Percentiles rank a stretch among this genome's conserved stretches.
Evolutionary conservation across 1,284 basidiomycete genomes (phyloP).

Genomic region (Rhodotorula sp.): DNA sequence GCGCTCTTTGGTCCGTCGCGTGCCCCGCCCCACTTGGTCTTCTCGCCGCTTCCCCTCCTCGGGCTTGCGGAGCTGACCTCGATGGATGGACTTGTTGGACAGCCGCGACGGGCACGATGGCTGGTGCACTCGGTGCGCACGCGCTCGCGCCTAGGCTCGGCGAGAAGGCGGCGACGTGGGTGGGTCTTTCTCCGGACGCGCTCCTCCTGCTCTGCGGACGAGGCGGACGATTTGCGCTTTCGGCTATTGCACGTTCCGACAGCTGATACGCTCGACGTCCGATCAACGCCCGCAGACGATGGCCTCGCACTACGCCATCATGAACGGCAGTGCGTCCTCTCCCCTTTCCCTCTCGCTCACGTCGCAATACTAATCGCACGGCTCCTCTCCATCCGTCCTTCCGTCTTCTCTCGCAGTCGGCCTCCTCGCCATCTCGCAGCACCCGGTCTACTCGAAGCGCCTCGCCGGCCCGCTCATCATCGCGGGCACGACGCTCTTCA

Average conservation of each 20-base stretch:
- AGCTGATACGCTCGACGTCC: too few relatives aligned
- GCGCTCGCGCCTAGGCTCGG: slow-evolving; percentile 33
- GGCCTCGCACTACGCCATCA: slow-evolving; percentile 33
- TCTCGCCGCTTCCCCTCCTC: background rate
- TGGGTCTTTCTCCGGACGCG: background rate
- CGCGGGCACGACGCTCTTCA: slow-evolving; percentile 35
- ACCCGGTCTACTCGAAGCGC: slow-evolving; percentile 30
- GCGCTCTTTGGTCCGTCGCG: slow-evolving; percentile 23
- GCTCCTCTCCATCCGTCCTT: background rate
- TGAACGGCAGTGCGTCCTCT: slow-evolving; percentile 30
- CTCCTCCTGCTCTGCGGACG: background rate
- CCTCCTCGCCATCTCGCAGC: slow-evolving; percentile 38
- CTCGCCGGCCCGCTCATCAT: slow-evolving; percentile 32
- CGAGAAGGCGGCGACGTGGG: slow-evolving; percentile 40
- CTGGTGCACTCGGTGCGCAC: slow-evolving; percentile 36
- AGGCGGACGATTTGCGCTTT: too few relatives aligned
- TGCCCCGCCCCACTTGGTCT: background rate
- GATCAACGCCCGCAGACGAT: slow-evolving; percentile 15
- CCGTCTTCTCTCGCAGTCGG: slow-evolving; percentile 7
- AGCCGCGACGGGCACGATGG: slow-evolving; percentile 15
- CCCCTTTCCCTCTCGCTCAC: background rate
- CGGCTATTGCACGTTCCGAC: background rate
- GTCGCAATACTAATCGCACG: background rate
- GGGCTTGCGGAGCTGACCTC: background rate
- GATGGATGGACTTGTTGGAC: background rate